phyloP scores from a whole-genome alignment of 441 rosid species.

The Mallotus repandus region DNA sequence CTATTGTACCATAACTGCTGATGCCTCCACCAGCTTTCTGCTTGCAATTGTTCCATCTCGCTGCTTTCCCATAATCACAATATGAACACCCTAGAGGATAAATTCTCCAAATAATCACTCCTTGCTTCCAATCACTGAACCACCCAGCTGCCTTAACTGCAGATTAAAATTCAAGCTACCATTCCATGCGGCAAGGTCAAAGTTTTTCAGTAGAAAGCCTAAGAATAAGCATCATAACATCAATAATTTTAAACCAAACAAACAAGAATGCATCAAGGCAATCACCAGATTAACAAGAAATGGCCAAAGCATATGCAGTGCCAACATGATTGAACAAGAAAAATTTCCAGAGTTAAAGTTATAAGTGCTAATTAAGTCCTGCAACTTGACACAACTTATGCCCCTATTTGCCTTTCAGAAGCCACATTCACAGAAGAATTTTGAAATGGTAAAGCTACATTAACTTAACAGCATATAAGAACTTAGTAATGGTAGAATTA shows the following conservation, averaged over 20 bases:
- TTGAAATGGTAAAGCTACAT: too few relatives aligned
- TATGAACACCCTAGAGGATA: conserved; percentile 6
- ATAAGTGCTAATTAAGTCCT: background rate
- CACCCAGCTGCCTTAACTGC: conserved; percentile 5
- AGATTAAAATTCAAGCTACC: conserved; percentile 16
- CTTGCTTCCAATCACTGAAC: conserved; percentile 13
- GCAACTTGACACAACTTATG: background rate
- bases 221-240: background rate
- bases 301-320: background rate
- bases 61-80: conserved; percentile 39
- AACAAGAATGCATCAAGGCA: background rate
- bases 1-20: conserved; percentile 39
- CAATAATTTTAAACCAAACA: background rate
- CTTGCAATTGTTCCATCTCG: conserved; percentile 37
- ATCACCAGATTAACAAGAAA: background rate
- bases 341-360: background rate
- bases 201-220: conserved; percentile 5
- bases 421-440: background rate
- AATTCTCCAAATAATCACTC: conserved; percentile 1
- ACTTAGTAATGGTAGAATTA: too few relatives aligned
- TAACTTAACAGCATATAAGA: too few relatives aligned
- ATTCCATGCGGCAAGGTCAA: background rate
- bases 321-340: background rate
- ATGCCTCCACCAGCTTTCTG: conserved; percentile 35
- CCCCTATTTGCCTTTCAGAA: background rate